These are phyloP conservation scores for Cymbopogon citratus DNA, from an alignment of 176 grass and related monocot species.

Conservation along the genomic window DNA sequence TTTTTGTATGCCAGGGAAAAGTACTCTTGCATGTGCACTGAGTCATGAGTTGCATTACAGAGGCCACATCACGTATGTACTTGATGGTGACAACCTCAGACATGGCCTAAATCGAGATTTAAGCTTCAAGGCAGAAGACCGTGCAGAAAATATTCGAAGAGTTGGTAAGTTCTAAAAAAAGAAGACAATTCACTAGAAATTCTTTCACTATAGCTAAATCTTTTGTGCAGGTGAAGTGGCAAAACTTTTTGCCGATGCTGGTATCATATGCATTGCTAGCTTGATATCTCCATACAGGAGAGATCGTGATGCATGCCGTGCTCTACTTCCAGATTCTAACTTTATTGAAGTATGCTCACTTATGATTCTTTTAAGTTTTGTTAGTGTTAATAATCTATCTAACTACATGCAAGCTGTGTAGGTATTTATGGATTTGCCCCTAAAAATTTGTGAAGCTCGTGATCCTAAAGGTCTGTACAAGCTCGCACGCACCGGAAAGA, in stretches of 20 bases:
- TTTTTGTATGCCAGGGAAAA: conserved; percentile 72
- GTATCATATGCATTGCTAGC: conserved; percentile 82
- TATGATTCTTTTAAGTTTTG: background rate
- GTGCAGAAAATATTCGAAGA: conserved; percentile 82
- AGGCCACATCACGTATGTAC: conserved; percentile 64
- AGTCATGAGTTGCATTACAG: conserved; percentile 62
- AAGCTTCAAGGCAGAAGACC: conserved; percentile 77
- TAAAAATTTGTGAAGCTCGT: conserved; percentile 89
- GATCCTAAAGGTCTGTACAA: conserved; percentile 99
- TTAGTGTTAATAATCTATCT: conserved; percentile 24
- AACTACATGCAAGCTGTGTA: conserved; percentile 32
- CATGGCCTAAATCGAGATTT: conserved; percentile 79
- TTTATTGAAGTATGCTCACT: conserved; percentile 76
- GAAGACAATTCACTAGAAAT: background rate
- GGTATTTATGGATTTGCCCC: conserved; percentile 88
- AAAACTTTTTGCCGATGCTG: conserved; percentile 88
- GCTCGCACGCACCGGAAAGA: conserved; percentile 91
- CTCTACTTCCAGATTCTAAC: conserved; percentile 69
- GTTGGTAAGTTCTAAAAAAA: conserved; percentile 53
- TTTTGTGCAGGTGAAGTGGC: conserved; percentile 79
- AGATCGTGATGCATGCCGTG: conserved; percentile 81
- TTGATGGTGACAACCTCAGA: conserved; percentile 90
- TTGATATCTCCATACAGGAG: conserved; percentile 75
- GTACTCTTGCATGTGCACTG: conserved; percentile 81
- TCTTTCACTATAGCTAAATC: conserved; percentile 18